Base-by-base conservation (phyloP, 2,329 filamentous ascomycete species). In the Exutisphaerella laricina region DNA sequence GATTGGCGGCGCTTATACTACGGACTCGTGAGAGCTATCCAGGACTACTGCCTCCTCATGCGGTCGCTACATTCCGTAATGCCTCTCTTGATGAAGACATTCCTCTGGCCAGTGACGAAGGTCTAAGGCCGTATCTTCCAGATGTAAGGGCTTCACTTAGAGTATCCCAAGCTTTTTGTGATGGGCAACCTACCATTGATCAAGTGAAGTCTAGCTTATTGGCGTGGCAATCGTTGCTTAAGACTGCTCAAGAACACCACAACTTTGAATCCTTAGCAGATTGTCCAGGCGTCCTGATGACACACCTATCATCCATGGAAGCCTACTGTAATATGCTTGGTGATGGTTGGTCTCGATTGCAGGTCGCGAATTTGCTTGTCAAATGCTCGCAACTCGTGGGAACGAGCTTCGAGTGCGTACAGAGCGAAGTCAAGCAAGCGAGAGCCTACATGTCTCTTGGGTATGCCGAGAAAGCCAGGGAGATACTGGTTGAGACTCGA, bases 291-390 rank as follows among this genome's bases (percentile, higher is more conserved):
- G 61, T 65, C 33, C 71, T 76, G 58, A 49, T 76, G 10, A 55
- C 68, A 21, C 73, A 79, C 37, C 61, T 84, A 26, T 68, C 72
- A 41, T 68, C 71, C 1, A 61, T 78, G 29, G 66, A 73, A 5
- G 75, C 80, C 43, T 82, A 73, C 51, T 67, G 80, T 4, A 72
- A 74, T 36, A 72, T 79, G 29, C 72, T 76, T 43, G 79, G 78
- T 1, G 65, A 75, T 22, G 73, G 73, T 17, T 66, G 71, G 5
- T 18, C 43, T 7, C 34, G 49, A 14, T 31, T 59, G 2, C 25
- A 38, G 7, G 31, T 52, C 17, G 32, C 52, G 3, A 42, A 39
- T 3, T 17, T 58, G 13, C 34, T 54, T 4, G 17, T 14, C 4
- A 43, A 43, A 8, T 21, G 54, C 3, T 32, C 35, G 12, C 17